Conservation (phyloP, 2,329 filamentous ascomycete genomes). For the Colletotrichum sp. region DNA sequence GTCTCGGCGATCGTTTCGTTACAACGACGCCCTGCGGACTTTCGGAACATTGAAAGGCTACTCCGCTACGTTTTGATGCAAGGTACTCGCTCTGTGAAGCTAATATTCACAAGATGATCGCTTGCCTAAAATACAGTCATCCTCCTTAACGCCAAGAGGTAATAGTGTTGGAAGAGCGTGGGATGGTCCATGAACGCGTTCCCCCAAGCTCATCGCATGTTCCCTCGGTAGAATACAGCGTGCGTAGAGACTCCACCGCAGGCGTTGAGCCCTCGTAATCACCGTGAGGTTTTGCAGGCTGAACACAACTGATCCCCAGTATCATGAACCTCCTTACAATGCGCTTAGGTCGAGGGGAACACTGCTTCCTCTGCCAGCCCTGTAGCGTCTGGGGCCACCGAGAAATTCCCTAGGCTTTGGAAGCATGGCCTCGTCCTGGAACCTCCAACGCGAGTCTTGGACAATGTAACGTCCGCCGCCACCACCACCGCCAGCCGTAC, state of each 20-base stretch:
- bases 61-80: background rate
- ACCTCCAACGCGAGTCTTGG: conserved; percentile 84
- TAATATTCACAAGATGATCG: background rate
- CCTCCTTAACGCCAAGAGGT: background rate
- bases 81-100: background rate
- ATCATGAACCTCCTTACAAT: conserved; percentile 35
- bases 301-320: background rate
- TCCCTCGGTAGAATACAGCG: background rate
- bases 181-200: background rate
- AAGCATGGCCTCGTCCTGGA: conserved; percentile 80
- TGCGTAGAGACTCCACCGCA: background rate
- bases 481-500: conserved; percentile 2
- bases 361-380: conserved; percentile 91
- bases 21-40: background rate
- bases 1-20: conserved; percentile 9
- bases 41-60: background rate
- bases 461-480: conserved; percentile 58
- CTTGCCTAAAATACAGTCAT: background rate
- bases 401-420: conserved; percentile 85
- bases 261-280: background rate
- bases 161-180: background rate
- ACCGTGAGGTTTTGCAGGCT: background rate
- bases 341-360: conserved; percentile 84
- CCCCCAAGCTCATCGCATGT: background rate
- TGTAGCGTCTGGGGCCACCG: conserved; percentile 78